Percentiles rank a stretch among this genome's conserved stretches.
Evolutionary conservation across 345 rosid genomes (phyloP).

Genomic region (Melaleuca alternifolia): DNA sequence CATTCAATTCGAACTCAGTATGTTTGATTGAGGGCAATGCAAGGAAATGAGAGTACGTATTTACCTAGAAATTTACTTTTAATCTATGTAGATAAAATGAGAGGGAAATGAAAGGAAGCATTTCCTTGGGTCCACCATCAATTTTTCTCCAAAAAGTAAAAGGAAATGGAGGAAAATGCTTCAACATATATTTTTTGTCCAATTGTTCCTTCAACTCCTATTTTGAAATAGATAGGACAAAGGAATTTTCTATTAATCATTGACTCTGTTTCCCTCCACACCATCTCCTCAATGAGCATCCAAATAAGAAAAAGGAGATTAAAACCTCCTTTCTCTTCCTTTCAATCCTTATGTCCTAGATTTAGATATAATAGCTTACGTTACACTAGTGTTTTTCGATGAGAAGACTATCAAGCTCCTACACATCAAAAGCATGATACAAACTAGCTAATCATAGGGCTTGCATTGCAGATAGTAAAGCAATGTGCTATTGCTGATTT

Average conservation of each 20-base stretch:
- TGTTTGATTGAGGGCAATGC: not conserved
- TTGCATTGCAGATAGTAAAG: not conserved
- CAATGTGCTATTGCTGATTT: not conserved
- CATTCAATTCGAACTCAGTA: not conserved
- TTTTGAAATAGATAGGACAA: not conserved
- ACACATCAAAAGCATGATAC: not conserved
- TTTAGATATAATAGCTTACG: not conserved
- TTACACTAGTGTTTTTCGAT: not conserved
- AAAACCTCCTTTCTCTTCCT: not conserved
- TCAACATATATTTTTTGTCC: not conserved
- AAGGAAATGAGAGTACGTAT: not conserved
- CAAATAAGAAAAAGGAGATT: not conserved
- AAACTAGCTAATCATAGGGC: not conserved
- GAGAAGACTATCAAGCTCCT: not conserved
- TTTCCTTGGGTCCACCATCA: not conserved
- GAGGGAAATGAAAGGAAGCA: not conserved
- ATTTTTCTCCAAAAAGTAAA: not conserved
- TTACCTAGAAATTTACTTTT: not conserved
- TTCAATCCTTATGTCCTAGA: not conserved
- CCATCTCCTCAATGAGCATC: not conserved
- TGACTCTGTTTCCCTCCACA: not conserved
- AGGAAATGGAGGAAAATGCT: not conserved
- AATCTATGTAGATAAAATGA: not conserved
- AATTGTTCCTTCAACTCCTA: not conserved
- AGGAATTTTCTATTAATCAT: not conserved